Conservation (phyloP, 768 basidiomycete species). For the Auriscalpium orientale region DNA sequence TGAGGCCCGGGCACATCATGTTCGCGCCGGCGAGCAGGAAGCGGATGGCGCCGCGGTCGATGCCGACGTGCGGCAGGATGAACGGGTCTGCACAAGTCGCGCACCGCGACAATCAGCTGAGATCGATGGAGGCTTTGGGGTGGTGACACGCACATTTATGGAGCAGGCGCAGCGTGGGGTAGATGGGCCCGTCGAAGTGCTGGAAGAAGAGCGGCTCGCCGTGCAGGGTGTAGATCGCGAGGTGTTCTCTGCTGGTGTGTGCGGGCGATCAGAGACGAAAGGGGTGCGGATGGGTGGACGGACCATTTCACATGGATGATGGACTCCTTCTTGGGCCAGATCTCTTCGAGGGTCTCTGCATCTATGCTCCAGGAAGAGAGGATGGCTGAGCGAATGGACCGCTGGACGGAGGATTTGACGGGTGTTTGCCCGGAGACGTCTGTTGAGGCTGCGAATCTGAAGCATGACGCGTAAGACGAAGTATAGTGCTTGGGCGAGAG, state of each 20-base stretch:
- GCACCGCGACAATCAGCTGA: not conserved
- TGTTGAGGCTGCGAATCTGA: constrained; percentile 61
- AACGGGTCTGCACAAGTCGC: constrained; percentile 62
- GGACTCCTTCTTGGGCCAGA: constrained; percentile 99
- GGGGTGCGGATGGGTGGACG: constrained; percentile 19
- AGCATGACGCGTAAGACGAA: not conserved
- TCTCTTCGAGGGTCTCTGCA: constrained; percentile 73
- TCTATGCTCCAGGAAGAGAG: constrained; percentile 81
- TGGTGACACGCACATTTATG: constrained; percentile 68
- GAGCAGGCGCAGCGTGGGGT: constrained; percentile 80
- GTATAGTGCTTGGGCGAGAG: not conserved
- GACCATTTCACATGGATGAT: constrained; percentile 93
- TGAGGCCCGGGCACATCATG: constrained; percentile 97
- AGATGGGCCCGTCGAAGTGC: constrained; percentile 90
- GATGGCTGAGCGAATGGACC: constrained; percentile 73
- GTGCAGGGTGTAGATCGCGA: constrained; percentile 87
- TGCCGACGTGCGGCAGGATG: constrained; percentile 77
- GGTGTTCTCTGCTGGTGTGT: constrained; percentile 76
- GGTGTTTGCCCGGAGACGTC: constrained; percentile 89
- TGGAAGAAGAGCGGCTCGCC: constrained; percentile 90
- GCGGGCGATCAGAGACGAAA: constrained; percentile 10
- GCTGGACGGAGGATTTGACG: constrained; percentile 89
- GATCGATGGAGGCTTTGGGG: not conserved
- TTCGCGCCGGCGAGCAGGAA: constrained; percentile 90
- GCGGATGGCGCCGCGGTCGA: constrained; percentile 96